Evolutionary conservation across 768 basidiomycete species (phyloP), one percentile per base, ranked within the genome.

Genomic region (Boletellus sp.): DNA sequence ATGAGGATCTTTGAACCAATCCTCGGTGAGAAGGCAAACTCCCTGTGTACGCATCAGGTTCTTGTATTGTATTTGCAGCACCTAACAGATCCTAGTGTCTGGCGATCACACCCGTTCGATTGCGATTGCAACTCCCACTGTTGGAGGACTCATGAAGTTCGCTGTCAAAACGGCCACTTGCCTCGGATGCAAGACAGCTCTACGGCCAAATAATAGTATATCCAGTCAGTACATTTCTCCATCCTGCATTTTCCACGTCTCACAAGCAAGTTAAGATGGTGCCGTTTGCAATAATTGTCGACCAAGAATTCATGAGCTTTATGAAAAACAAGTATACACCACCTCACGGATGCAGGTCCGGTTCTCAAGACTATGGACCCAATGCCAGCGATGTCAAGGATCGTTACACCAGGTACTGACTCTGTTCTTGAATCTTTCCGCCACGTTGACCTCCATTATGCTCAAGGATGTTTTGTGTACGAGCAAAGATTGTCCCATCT

Each of bases 1-100:
- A 80, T 98, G 84, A 79, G 96, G 53, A 99, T 99, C 55, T 98
- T 99, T 65, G 96, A 99, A 66, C 96, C 96, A 13, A 93, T 99
- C 60, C 71, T 98, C 12, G 95, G 95, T 1, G 94, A 94, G 35
- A 94, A 90, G 59, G 92, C 95, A 5, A 74, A 78, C 17, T 88
- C 87, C 6, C 69, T 99, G 19, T 71, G 94, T 94, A 58, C 61
- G 89, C 71, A 19, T 31, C 34, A 17, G 28, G 40, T 31, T 16
- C 32, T 17, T 52, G 37, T 20, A 19, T 31, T 34, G 37, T 13
- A 31, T 40, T 45, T 44, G 11, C 42, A 19, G 22, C 44, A 32
- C 53, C 45, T 51, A 42, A 51, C 39, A 24, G 42, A 17, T 32
- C 35, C 16, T 56, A 98, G 95, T 99, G 42, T 87, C 91, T 22